Percentiles rank a stretch among this genome's conserved stretches.
Evolutionary conservation across 2,329 filamentous ascomycete species (phyloP).

Genomic region (Chaetoscypha palmicola): DNA sequence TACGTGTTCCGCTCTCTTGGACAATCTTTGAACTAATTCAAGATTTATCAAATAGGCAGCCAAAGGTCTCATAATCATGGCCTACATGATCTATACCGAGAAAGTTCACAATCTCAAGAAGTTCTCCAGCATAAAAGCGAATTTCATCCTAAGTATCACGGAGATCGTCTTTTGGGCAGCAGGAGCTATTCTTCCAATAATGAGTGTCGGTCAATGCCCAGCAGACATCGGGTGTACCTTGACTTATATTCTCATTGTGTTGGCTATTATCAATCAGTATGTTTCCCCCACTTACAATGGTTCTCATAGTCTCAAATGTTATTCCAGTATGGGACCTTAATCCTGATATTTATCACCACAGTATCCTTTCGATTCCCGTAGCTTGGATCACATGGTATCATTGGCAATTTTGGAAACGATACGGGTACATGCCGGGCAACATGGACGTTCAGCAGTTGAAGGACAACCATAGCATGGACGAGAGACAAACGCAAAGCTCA

Average conservation of each 20-base stretch:
- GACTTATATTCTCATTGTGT: constrained; percentile 1
- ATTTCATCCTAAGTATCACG: constrained; percentile 1
- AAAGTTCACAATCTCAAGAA: background rate
- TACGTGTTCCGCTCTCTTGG: background rate
- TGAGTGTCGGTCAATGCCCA: background rate
- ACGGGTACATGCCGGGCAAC: background rate
- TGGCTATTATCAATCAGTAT: constrained; percentile 4
- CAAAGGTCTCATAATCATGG: constrained; percentile 3
- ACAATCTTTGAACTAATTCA: background rate
- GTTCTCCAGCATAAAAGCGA: constrained; percentile 1
- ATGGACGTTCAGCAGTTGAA: no score
- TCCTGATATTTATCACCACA: no score
- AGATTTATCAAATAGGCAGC: background rate
- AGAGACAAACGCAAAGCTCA: no score
- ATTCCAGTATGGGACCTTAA: background rate
- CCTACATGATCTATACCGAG: constrained; percentile 3
- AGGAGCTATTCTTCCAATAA: background rate
- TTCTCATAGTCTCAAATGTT: background rate
- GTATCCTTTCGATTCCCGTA: background rate
- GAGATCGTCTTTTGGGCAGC: constrained; percentile 4
- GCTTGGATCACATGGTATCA: background rate
- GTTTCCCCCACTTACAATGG: no score
- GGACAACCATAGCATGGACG: no score
- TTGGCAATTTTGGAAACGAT: background rate
- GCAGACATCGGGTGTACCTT: constrained; percentile 1